phyloP scores from a whole-genome alignment of 371 early-diverging fungal species.

The Mucor irregularis region DNA sequence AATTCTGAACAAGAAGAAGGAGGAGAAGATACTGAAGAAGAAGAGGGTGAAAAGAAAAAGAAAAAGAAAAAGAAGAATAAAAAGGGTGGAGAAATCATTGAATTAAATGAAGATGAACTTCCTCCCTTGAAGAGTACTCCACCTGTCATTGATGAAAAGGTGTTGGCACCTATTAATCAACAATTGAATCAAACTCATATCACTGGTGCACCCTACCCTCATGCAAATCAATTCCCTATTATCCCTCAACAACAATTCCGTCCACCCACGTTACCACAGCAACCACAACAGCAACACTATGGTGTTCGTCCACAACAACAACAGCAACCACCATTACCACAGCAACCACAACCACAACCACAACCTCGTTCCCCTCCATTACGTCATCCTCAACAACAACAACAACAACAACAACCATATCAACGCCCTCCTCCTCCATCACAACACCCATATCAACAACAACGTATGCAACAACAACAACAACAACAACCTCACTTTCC shows the following conservation, averaged over 20 bases:
- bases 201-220: neutral
- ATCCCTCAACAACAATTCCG: neutral
- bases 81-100: slow-evolving; percentile 17
- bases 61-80: slow-evolving; percentile 13
- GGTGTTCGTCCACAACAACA: neutral
- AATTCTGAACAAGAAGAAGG: slow-evolving; percentile 5
- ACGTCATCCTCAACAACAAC: neutral
- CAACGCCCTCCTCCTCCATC: neutral
- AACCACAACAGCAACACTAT: neutral
- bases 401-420: neutral
- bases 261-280: neutral
- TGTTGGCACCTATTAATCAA: slow-evolving; percentile 3
- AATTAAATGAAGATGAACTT: slow-evolving; percentile 10
- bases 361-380: neutral
- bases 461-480: neutral
- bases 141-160: slow-evolving; percentile 2
- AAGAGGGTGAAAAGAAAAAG: slow-evolving; percentile 17
- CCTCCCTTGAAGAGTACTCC: neutral
- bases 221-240: neutral
- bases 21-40: neutral
- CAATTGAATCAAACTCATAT: slow-evolving; percentile 3
- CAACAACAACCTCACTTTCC: neutral
- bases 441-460: neutral
- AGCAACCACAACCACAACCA: neutral
- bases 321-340: neutral